Conservation (phyloP, 345 rosid species). For the Gossypium arboreum region DNA sequence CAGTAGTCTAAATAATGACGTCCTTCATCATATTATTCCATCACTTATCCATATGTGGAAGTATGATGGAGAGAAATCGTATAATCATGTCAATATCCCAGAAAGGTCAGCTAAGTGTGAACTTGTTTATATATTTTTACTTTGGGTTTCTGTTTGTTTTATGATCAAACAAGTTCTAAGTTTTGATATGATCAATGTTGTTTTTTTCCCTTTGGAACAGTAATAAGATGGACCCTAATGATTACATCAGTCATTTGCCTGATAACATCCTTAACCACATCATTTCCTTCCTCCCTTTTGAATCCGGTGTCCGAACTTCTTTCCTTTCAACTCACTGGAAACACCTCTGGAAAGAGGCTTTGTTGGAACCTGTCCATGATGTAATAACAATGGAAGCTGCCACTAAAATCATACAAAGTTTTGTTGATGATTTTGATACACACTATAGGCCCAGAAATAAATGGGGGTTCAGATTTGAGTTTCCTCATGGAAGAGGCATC, state of each 20-base stretch:
- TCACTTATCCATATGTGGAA: neutral
- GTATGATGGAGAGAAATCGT: neutral
- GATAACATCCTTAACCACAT: no score
- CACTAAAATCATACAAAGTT: no score
- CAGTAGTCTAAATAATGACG: neutral
- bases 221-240: neutral
- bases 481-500: neutral
- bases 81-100: neutral
- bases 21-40: neutral
- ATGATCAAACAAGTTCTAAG: no score
- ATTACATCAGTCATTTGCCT: neutral
- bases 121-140: neutral
- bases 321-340: no score
- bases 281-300: no score
- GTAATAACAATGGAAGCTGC: no score
- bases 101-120: neutral
- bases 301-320: no score
- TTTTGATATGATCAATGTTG: neutral
- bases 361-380: no score
- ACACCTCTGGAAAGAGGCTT: no score
- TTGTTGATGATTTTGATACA: no score
- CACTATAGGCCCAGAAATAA: neutral
- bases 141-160: no score
- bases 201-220: neutral
- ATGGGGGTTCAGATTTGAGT: neutral